These are phyloP conservation scores for Malus asiatica DNA, from an alignment of 306 rosid genomes.

Conservation along the genomic window DNA sequence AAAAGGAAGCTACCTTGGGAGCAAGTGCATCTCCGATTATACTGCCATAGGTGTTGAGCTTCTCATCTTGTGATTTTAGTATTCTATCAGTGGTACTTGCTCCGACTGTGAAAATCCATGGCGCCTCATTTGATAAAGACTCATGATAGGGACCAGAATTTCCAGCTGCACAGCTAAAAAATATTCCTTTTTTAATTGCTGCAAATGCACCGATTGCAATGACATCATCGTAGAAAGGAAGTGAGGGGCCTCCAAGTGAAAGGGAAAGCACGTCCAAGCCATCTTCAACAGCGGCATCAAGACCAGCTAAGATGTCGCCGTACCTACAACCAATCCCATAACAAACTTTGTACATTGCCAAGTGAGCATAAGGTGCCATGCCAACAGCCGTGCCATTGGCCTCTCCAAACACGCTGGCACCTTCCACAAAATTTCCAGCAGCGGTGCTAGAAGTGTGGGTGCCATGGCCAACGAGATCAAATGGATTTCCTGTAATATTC, in stretches of 20 bases:
- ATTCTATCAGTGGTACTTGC: constrained; percentile 43
- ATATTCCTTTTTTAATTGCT: constrained; percentile 54
- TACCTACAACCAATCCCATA: not conserved
- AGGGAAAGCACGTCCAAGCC: constrained; percentile 63
- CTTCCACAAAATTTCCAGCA: constrained; percentile 40
- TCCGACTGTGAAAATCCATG: constrained; percentile 43
- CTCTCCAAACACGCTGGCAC: constrained; percentile 49
- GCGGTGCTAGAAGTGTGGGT: constrained; percentile 56
- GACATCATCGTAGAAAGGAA: constrained; percentile 36
- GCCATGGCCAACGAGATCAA: constrained; percentile 49
- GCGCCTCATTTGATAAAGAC: constrained; percentile 49
- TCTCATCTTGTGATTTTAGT: not conserved
- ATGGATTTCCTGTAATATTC: constrained; percentile 15
- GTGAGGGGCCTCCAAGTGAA: constrained; percentile 25
- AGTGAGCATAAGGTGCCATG: constrained; percentile 64
- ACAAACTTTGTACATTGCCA: constrained; percentile 42
- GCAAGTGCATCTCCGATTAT: constrained; percentile 39
- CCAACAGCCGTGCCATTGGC: constrained; percentile 68
- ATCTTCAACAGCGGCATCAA: constrained; percentile 29
- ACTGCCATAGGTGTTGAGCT: constrained; percentile 29
- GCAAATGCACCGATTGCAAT: constrained; percentile 12
- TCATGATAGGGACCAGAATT: constrained; percentile 45
- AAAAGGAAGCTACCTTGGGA: constrained; percentile 36
- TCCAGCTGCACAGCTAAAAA: constrained; percentile 56
- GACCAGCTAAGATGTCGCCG: constrained; percentile 17